Evolutionary conservation across 768 basidiomycete species (phyloP).

Genomic region (Kondoa malvinella): DNA sequence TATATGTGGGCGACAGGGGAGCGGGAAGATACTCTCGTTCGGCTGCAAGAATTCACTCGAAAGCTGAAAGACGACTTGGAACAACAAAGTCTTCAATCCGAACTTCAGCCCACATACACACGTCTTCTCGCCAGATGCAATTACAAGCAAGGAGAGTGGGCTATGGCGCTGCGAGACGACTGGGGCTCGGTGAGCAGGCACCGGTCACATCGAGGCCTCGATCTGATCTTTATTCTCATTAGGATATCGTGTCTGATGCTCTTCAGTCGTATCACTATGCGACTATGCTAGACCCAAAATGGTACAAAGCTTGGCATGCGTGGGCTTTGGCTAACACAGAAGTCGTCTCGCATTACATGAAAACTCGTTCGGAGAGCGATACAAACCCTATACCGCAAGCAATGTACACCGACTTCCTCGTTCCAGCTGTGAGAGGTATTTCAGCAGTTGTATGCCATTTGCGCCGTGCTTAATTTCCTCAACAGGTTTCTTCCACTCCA

Average conservation of each 20-base stretch:
- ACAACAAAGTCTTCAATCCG: conserved; percentile 13
- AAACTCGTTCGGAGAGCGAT: conserved; percentile 40
- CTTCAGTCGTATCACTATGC: conserved; percentile 68
- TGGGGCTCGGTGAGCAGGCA: conserved; percentile 52
- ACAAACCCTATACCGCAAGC: conserved; percentile 43
- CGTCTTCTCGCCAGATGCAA: conserved; percentile 89
- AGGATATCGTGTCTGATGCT: conserved; percentile 68
- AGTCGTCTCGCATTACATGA: conserved; percentile 66
- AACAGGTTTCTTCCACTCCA: conserved; percentile 67
- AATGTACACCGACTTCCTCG: conserved; percentile 61
- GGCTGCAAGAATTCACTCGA: conserved; percentile 62
- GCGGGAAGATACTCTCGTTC: conserved; percentile 60
- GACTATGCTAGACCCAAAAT: conserved; percentile 77
- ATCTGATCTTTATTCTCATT: conserved; percentile 13
- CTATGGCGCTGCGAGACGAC: conserved; percentile 56
- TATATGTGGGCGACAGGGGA: conserved; percentile 83
- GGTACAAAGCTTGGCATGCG: conserved; percentile 99
- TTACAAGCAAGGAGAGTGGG: conserved; percentile 93
- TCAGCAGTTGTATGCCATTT: neutral
- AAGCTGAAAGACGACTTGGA: conserved; percentile 61
- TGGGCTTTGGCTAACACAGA: conserved; percentile 97
- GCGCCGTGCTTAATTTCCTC: neutral
- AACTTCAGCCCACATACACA: conserved; percentile 48
- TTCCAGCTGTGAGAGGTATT: conserved; percentile 77
- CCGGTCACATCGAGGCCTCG: neutral